Base-by-base conservation (phyloP, 306 rosid genomes). In the Alnus glutinosa region DNA sequence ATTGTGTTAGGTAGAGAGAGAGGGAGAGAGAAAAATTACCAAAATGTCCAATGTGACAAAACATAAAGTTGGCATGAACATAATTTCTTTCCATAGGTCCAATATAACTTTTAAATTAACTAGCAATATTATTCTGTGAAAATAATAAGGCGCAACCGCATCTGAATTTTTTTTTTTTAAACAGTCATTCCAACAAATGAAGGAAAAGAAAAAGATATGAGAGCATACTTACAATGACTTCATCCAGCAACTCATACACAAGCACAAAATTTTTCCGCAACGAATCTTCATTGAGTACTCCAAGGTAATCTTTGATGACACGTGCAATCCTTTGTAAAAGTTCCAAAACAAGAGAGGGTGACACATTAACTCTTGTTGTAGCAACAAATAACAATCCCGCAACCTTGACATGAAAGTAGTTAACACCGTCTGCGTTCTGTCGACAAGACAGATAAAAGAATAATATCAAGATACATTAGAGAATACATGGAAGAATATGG, bases 201-300 rank as follows among this genome's bases (percentile, higher is more conserved):
- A 78, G 39, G 77, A 57, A 0, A 23, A 62, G 7, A 63, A 78
- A 71, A 55, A 48, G 11, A 44, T 5, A 18, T 7, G 64, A 63
- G 50, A 70, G 70, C 71, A 37, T 16, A 82, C 98, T 91, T 80
- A 90, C 99, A 79, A 96, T 89, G 37, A 91, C 89, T 90, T 95
- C 97, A 88, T 93, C 99, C 63, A 95, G 89, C 86, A 95, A 88
- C 85, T 95, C 98, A 79, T 93, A 95, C 23, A 95, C 99, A 4
- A 95, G 98, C 83, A 93, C 98, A 8, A 93, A 95, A 79, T 95
- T 95, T 85, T 91, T 95, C 44, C 98, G 81, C 79, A 92, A 85
- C 0, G 98, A 89, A 51, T 95, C 98, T 73, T 95, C 98, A 75
- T 89, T 91, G 74, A 95, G 98, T 74, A 93, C 89, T 61, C 99